Evolutionary conservation across 176 grass and related monocot species (phyloP), one percentile per base, ranked within the genome.

Genomic region (Phoenix dactylifera): DNA sequence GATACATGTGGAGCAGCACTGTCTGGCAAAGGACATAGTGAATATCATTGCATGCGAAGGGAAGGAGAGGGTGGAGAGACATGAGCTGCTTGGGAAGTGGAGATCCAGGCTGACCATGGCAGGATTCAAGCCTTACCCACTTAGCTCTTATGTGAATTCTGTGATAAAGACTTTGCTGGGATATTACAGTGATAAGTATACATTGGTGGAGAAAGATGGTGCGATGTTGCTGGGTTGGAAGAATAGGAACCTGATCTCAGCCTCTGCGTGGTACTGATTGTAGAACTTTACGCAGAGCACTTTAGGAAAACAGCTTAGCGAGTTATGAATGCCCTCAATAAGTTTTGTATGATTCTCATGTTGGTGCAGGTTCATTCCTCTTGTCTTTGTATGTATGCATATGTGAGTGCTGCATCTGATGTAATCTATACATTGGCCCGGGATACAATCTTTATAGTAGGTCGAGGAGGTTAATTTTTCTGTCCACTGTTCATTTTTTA

Each of bases 21-120:
- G 92, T 59, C 71, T 97, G 7, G 92, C 92, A 29, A 97, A 85
- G 73, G 92, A 97, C 19, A 91, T 97, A 44, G 92, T 97, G 55
- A 97, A 97, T 77, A 89, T 97, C 25, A 88, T 97, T 6, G 87
- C 92, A 15, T 91, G 92, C 2, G 92, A 97, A 66, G 92, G 92
- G 66, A 83, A 91, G 74, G 84, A 88, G 22, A 80, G 92, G 56
- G 73, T 97, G 49, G 87, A 91, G 75, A 77, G 92, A 25, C 92
- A 97, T 4, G 92, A 97, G 70, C 82, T 97, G 24, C 77, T 97
- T 22, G 92, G 92, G 22, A 97, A 97, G 75, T 97, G 92, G 92
- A 85, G 80, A 49, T 91, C 87, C 1, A 88, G 92, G 78, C 55
- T 97, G 55, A 97, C 69, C 59, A 97, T 97, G 92, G 92, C 92